These are phyloP conservation scores for Trypanosoma avium DNA, from an alignment of 208 protist species.

Conservation along the genomic window DNA sequence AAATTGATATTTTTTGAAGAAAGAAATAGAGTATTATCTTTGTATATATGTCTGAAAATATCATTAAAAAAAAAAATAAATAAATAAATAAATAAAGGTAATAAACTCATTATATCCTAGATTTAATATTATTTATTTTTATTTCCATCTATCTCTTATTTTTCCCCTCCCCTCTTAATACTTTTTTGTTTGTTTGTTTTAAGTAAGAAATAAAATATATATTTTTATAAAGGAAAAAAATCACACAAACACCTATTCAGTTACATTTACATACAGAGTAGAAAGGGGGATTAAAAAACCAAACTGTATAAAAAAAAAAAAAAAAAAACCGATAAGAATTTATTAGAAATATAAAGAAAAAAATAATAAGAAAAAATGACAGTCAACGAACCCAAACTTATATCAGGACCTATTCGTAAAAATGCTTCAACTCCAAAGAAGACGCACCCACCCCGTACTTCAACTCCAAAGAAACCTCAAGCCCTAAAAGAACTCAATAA, in stretches of 20 bases:
- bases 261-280: not conserved
- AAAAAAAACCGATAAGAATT: not conserved
- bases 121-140: no score
- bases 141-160: no score
- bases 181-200: no score
- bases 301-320: not conserved
- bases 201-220: no score
- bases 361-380: constrained; percentile 21
- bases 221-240: no score
- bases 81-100: no score
- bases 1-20: not conserved
- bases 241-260: not conserved
- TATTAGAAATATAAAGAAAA: not conserved
- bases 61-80: no score
- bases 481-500: not conserved
- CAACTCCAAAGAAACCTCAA: not conserved
- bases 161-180: no score
- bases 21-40: no score
- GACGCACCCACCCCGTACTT: constrained; percentile 1
- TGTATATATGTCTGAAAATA: no score
- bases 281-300: not conserved
- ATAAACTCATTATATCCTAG: no score
- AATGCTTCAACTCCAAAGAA: not conserved
- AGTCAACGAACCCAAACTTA: constrained; percentile 61
- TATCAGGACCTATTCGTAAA: constrained; percentile 34